Evolutionary conservation across 2,329 filamentous ascomycete genomes (phyloP).

Genomic region (Orbilia javanica): DNA sequence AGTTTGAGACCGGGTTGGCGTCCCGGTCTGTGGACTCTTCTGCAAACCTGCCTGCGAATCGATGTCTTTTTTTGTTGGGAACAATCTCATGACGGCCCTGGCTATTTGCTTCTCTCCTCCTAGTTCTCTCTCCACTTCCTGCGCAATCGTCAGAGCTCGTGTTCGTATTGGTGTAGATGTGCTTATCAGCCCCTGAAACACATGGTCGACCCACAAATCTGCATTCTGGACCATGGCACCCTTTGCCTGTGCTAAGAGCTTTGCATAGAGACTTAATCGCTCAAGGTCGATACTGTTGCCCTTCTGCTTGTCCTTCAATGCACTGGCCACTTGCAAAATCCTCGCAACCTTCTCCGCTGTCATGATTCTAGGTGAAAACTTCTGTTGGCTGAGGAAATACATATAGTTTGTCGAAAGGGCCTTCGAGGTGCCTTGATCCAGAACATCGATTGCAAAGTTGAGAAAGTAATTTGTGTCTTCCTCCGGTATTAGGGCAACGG

Average conservation of each 20-base stretch:
- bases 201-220: conserved; percentile 82
- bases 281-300: conserved; percentile 85
- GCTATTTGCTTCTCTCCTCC: conserved; percentile 78
- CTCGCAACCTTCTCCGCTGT: conserved; percentile 77
- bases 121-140: conserved; percentile 76
- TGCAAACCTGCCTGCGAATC: conserved; percentile 60
- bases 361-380: conserved; percentile 81
- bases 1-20: conserved; percentile 62
- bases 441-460: conserved; percentile 82
- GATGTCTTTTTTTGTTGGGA: conserved; percentile 67
- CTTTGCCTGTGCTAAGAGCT: conserved; percentile 78
- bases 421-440: conserved; percentile 78
- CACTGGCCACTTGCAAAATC: conserved; percentile 78
- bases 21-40: not conserved
- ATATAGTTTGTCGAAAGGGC: conserved; percentile 82
- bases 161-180: conserved; percentile 79
- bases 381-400: conserved; percentile 83
- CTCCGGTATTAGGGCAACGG: conserved; percentile 77
- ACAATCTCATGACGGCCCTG: conserved; percentile 71
- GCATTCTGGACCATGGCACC: conserved; percentile 77
- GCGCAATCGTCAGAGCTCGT: conserved; percentile 79
- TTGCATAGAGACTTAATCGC: conserved; percentile 82
- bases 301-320: conserved; percentile 78
- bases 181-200: conserved; percentile 86
- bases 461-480: conserved; percentile 85